phyloP scores from a whole-genome alignment of 345 rosid genomes.

The Ceriops zippeliana region DNA sequence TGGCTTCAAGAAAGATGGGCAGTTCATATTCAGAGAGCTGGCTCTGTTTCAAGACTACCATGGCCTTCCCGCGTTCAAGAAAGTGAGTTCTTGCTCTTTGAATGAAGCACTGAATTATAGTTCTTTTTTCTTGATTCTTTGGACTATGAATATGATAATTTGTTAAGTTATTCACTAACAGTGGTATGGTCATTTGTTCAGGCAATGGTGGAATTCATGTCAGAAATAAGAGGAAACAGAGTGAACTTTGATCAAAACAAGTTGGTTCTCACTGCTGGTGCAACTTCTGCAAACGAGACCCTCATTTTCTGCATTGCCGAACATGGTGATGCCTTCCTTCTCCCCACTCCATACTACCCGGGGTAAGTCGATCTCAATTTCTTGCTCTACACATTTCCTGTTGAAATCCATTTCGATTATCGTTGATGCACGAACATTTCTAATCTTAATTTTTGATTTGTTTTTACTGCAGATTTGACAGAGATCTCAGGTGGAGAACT shows the following conservation, averaged over 20 bases:
- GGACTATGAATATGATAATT: too few species aligned
- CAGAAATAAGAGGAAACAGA: slow-evolving; percentile 70
- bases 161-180: not conserved
- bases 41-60: slow-evolving; percentile 88
- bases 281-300: slow-evolving; percentile 83
- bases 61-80: slow-evolving; percentile 67
- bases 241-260: slow-evolving; percentile 59
- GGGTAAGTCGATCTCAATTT: slow-evolving; percentile 39
- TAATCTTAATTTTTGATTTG: slow-evolving; percentile 9
- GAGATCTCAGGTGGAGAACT: slow-evolving; percentile 62
- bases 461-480: slow-evolving; percentile 41
- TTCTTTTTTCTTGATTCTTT: not conserved
- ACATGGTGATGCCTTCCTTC: slow-evolving; percentile 69
- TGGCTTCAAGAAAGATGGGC: slow-evolving; percentile 53
- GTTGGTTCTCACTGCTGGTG: slow-evolving; percentile 71
- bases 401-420: slow-evolving; percentile 19
- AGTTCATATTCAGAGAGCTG: slow-evolving; percentile 64
- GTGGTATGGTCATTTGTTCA: slow-evolving; percentile 15
- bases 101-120: not conserved
- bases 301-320: slow-evolving; percentile 76
- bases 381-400: slow-evolving; percentile 15
- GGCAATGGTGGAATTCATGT: slow-evolving; percentile 79
- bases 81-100: slow-evolving; percentile 30
- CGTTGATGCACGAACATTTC: slow-evolving; percentile 17
- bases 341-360: slow-evolving; percentile 80